Evolutionary conservation across 2,329 filamentous ascomycete species (phyloP).

Genomic region (Colletotrichum sp.): DNA sequence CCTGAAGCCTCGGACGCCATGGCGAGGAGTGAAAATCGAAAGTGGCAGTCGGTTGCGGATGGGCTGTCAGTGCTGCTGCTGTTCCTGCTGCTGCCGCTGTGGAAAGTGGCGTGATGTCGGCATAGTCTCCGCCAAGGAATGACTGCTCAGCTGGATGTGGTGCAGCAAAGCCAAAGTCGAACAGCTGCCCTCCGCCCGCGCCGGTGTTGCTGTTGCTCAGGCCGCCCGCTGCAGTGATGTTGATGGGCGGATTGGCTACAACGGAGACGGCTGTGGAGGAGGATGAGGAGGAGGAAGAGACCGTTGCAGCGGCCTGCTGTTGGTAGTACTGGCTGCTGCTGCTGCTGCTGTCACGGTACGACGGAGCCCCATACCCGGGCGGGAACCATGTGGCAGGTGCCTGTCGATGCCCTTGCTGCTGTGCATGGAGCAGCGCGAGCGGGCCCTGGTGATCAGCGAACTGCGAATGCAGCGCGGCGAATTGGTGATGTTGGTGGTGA

Average conservation of each 20-base stretch:
- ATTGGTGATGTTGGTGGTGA: background rate
- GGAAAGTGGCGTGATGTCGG: conserved; percentile 21
- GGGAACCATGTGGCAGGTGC: conserved; percentile 5
- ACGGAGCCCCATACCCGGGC: conserved; percentile 7
- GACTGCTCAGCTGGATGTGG: conserved; percentile 9
- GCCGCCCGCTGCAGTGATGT: background rate
- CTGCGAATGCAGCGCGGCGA: background rate
- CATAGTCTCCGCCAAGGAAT: conserved; percentile 20
- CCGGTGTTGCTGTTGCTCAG: background rate
- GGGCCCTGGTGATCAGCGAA: conserved; percentile 2
- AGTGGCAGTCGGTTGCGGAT: conserved; percentile 2
- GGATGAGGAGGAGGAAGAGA: background rate
- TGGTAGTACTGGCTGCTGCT: background rate
- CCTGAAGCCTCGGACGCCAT: conserved; percentile 12
- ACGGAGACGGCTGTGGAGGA: background rate
- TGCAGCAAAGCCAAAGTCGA: conserved; percentile 15
- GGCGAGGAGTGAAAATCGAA: conserved; percentile 17
- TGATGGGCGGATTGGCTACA: background rate
- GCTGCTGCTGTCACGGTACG: background rate
- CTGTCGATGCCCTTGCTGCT: background rate
- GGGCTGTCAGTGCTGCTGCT: background rate
- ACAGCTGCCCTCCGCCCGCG: background rate
- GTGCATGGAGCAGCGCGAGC: background rate
- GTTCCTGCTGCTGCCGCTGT: background rate
- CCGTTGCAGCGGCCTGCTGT: background rate